These are phyloP conservation scores for Diaporthe citriasiana DNA, from an alignment of 2,329 filamentous ascomycete genomes.

Conservation along the genomic window DNA sequence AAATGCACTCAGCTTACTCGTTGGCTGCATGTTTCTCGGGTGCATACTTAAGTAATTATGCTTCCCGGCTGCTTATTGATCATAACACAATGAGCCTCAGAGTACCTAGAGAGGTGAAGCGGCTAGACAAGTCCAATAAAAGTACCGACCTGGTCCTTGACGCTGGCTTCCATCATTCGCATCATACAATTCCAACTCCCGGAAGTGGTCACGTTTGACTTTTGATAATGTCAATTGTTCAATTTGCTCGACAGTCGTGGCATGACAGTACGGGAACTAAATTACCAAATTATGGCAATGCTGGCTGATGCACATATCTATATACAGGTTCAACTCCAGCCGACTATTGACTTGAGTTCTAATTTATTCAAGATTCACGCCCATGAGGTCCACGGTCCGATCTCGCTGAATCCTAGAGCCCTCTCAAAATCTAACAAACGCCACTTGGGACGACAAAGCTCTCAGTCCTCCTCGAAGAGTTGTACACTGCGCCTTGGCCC, in stretches of 20 bases:
- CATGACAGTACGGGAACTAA: not conserved
- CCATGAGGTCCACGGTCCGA: too few relatives aligned
- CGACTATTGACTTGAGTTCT: not conserved
- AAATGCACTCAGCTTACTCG: not conserved
- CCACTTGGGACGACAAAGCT: slow-evolving; percentile 50
- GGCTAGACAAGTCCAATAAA: too few relatives aligned
- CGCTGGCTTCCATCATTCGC: too few relatives aligned
- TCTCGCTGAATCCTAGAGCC: not conserved
- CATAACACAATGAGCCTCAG: not conserved
- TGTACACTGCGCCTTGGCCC: slow-evolving; percentile 55
- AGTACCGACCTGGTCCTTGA: too few relatives aligned
- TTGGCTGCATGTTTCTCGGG: too few relatives aligned
- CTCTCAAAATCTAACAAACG: slow-evolving; percentile 42
- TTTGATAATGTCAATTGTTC: not conserved
- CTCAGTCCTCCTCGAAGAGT: slow-evolving; percentile 48
- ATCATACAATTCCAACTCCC: too few relatives aligned
- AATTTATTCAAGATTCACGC: not conserved
- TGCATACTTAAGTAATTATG: too few relatives aligned
- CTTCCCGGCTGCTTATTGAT: not conserved
- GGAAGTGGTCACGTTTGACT: not conserved
- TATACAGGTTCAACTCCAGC: not conserved
- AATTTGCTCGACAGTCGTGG: not conserved
- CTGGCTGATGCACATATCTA: not conserved
- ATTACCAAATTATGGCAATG: not conserved
- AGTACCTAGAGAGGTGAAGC: too few relatives aligned